phyloP scores from a whole-genome alignment of 768 basidiomycete genomes.

The Macrolepiota fuliginosa region DNA sequence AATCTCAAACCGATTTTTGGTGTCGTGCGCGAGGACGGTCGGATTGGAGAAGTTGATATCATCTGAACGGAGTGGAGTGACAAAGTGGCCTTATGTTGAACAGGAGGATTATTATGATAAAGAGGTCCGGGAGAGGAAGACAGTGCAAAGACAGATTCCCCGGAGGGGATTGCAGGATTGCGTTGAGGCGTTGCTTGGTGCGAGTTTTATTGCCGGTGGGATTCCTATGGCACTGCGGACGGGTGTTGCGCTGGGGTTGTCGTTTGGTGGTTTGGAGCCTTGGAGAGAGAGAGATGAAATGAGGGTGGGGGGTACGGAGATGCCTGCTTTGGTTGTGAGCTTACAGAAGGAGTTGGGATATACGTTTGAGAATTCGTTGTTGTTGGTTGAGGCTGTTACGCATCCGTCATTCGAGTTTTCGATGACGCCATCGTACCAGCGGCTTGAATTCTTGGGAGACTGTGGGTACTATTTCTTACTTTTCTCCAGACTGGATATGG shows the following conservation, averaged over 20 bases:
- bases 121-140: constrained; percentile 21
- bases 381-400: constrained; percentile 78
- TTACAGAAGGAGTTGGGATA: constrained; percentile 72
- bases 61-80: constrained; percentile 50
- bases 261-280: constrained; percentile 67
- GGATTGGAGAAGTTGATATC: constrained; percentile 64
- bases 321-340: constrained; percentile 45
- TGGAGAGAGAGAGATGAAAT: constrained; percentile 63
- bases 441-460: constrained; percentile 88
- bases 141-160: constrained; percentile 48
- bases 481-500: neutral
- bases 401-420: constrained; percentile 71
- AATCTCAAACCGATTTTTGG: constrained; percentile 71
- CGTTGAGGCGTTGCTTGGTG: constrained; percentile 84
- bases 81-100: constrained; percentile 57
- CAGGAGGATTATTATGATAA: constrained; percentile 26
- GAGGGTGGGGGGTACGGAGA: constrained; percentile 26
- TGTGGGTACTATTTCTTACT: constrained; percentile 44
- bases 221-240: constrained; percentile 63
- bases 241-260: constrained; percentile 64
- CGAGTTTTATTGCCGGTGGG: constrained; percentile 71
- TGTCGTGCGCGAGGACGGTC: constrained; percentile 61
- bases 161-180: constrained; percentile 81
- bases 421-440: constrained; percentile 68
- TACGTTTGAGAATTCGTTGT: constrained; percentile 55